Conservation (phyloP, 2,329 filamentous ascomycete species). For the Cephalotrichum gorgonifer region DNA sequence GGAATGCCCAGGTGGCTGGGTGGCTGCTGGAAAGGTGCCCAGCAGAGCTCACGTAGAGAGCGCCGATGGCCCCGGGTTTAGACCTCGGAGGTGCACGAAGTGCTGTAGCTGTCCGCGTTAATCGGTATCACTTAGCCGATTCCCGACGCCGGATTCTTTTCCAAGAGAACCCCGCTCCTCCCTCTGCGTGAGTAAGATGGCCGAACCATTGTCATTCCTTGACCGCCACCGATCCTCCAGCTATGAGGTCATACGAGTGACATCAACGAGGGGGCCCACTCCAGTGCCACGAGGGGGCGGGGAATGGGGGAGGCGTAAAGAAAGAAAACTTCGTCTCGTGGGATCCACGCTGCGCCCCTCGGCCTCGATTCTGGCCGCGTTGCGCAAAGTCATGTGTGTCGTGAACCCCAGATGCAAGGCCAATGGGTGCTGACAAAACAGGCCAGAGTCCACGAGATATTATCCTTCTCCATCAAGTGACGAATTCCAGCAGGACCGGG, state of each 20-base stretch:
- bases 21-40: too few relatives aligned
- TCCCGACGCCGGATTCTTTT: background rate
- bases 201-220: background rate
- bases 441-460: too few relatives aligned
- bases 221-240: background rate
- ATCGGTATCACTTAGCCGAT: too few relatives aligned
- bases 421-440: too few relatives aligned
- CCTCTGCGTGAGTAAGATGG: background rate
- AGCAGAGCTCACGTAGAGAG: too few relatives aligned
- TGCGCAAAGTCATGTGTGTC: background rate
- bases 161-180: background rate
- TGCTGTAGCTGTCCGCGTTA: too few relatives aligned
- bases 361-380: background rate
- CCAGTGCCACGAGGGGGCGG: background rate
- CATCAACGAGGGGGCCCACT: background rate
- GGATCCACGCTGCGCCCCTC: background rate
- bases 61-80: too few relatives aligned
- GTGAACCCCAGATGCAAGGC: background rate
- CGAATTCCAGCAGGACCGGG: too few relatives aligned
- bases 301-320: background rate
- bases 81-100: too few relatives aligned
- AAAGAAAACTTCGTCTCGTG: too few relatives aligned
- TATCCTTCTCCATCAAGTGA: too few relatives aligned
- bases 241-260: conserved; percentile 4
- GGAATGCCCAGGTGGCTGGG: too few relatives aligned